A percentile compares a stretch with the other conserved stretches of the same genome.
Conservation (phyloP, 495 filamentous ascomycete species). For the Usnea hakonensis region DNA sequence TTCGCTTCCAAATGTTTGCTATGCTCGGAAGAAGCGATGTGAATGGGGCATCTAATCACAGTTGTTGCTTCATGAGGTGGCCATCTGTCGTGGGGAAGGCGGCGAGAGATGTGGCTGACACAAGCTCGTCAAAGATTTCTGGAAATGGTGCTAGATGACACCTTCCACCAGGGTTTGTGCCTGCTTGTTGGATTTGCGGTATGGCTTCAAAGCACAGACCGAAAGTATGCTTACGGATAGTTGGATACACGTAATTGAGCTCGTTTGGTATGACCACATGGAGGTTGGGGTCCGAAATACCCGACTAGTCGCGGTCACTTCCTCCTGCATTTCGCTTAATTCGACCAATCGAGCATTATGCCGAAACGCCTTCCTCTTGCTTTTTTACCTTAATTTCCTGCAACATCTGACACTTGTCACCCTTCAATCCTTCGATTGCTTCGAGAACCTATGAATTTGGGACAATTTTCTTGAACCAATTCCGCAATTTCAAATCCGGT, state of each 20-base stretch:
- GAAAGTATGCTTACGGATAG: slow-evolving; percentile 6
- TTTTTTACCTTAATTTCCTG: too few species aligned
- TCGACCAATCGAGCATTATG: background rate
- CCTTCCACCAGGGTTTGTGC: background rate
- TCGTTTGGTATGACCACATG: slow-evolving; percentile 6
- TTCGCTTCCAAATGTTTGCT: slow-evolving; percentile 3
- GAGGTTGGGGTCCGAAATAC: slow-evolving; percentile 12
- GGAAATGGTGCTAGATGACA: slow-evolving; percentile 9
- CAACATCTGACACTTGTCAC: background rate
- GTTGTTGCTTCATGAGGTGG: background rate
- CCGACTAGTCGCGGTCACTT: slow-evolving; percentile 1
- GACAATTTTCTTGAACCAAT: too few species aligned
- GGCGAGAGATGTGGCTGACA: background rate
- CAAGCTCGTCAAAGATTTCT: slow-evolving; percentile 15
- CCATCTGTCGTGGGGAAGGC: background rate
- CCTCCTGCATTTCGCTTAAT: slow-evolving; percentile 7
- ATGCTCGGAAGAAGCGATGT: background rate
- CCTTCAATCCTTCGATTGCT: background rate
- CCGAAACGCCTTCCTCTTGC: slow-evolving; percentile 1
- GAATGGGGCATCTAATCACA: background rate
- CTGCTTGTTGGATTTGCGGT: background rate
- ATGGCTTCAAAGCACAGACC: background rate
- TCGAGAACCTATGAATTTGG: too few species aligned
- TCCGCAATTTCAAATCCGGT: background rate
- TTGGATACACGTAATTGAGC: slow-evolving; percentile 4